These are phyloP conservation scores for Colletotrichum sp. DNA, from an alignment of 2,329 filamentous ascomycete species.

Conservation along the genomic window DNA sequence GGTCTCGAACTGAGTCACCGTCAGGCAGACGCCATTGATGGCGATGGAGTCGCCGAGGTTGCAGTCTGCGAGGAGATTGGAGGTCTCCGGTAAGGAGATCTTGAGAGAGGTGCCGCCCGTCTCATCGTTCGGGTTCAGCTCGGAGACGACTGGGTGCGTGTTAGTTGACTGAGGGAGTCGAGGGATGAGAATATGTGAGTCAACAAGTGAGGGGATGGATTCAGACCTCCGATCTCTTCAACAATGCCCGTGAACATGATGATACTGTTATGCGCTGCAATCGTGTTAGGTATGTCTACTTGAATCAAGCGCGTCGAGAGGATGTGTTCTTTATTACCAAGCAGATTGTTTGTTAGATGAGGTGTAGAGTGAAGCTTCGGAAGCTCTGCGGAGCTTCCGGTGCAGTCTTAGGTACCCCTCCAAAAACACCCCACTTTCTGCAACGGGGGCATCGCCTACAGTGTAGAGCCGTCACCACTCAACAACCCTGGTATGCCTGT, in stretches of 20 bases:
- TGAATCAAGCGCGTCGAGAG: too few species aligned
- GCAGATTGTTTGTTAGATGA: background rate
- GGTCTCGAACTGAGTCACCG: conserved; percentile 68
- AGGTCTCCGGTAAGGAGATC: conserved; percentile 71
- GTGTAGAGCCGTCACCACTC: background rate
- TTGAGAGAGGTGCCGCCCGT: conserved; percentile 90
- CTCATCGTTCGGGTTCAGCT: conserved; percentile 80
- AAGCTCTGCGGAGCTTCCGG: background rate
- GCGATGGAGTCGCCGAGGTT: conserved; percentile 92
- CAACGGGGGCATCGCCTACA: background rate
- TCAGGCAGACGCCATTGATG: conserved; percentile 95
- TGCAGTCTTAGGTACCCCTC: conserved; percentile 2
- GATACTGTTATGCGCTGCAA: background rate
- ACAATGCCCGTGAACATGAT: conserved; percentile 95
- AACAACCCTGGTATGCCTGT: background rate
- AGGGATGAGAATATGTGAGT: background rate
- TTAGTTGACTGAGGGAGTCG: conserved; percentile 19
- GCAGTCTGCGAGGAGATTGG: conserved; percentile 81
- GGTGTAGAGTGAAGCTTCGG: background rate
- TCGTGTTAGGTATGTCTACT: background rate
- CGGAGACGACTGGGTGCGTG: conserved; percentile 73
- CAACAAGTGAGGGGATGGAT: conserved; percentile 23
- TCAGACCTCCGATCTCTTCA: conserved; percentile 87
- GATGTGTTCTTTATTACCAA: background rate
- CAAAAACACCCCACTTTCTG: conserved; percentile 15